A percentile compares a stretch with the other conserved stretches of the same genome.
These are phyloP conservation scores for Cystobasidium ongulense DNA, from an alignment of 768 basidiomycete species.

Conservation along the genomic window DNA sequence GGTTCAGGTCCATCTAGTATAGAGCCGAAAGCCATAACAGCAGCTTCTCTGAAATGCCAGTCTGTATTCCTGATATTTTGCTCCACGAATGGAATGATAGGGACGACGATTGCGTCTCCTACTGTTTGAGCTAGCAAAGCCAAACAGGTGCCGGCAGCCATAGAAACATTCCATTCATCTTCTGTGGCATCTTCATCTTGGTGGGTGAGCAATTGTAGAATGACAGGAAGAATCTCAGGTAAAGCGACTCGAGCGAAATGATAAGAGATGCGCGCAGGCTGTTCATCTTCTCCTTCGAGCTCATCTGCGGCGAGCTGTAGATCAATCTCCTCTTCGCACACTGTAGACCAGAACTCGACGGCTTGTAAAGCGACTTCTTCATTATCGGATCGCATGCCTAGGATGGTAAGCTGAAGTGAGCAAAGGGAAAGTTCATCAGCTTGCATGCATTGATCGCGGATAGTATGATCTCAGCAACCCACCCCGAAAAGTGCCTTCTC, in stretches of 20 bases:
- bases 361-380: conserved; percentile 90
- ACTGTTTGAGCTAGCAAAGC: conserved; percentile 81
- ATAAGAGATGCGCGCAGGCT: conserved; percentile 63
- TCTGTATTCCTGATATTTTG: conserved; percentile 82
- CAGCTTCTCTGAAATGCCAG: conserved; percentile 94
- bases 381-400: conserved; percentile 91
- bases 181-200: conserved; percentile 97
- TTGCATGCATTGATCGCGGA: neutral
- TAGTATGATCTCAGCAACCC: conserved; percentile 26
- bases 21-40: conserved; percentile 95
- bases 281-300: conserved; percentile 16
- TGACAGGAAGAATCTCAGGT: conserved; percentile 86
- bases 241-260: conserved; percentile 91
- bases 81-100: conserved; percentile 96
- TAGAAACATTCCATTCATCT: conserved; percentile 96
- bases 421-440: conserved; percentile 35
- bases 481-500: conserved; percentile 96
- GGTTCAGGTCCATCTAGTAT: conserved; percentile 96
- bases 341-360: conserved; percentile 98
- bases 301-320: conserved; percentile 82
- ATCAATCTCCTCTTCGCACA: conserved; percentile 94
- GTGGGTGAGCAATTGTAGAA: conserved; percentile 74
- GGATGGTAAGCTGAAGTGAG: conserved; percentile 67
- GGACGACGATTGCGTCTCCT: conserved; percentile 77
- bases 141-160: conserved; percentile 91